Base-by-base conservation (phyloP, 176 grass and related monocot species). In the Lolium rigidum region DNA sequence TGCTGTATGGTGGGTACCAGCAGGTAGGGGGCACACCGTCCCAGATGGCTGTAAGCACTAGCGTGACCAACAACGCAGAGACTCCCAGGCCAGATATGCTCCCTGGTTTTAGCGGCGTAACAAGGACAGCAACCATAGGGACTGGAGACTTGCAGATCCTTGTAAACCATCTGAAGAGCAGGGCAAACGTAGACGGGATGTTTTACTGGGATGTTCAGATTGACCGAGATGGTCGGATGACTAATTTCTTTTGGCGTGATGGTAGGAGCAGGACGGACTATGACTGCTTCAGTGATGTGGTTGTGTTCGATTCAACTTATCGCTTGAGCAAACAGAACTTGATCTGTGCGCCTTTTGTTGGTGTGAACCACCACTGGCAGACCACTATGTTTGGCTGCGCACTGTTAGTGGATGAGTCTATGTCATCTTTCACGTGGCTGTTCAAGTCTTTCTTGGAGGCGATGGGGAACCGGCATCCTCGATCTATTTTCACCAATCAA, bases 351-450 rank as follows among this genome's bases (percentile, higher is more conserved):
- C 85, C 94, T 80, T 97, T 97, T 87, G 84, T 92, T 66, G 94
- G 94, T 7, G 77, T 97, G 60, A 97, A 97, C 77, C 92, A 97
- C 77, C 94, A 97, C 61, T 94, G 94, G 92, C 92, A 94, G 86
- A 90, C 75, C 50, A 90, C 87, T 57, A 90, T 97, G 89, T 92
- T 89, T 90, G 92, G 94, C 6, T 97, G 94, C 31, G 94, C 85
- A 0, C 60, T 97, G 12, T 79, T 96, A 80, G 56, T 82, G 50
- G 94, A 96, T 44, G 94, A 96, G 48, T 93, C 91, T 0, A 57
- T 84, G 13, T 70, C 90, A 67, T 75, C 92, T 54, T 97, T 90
- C 75, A 64, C 77, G 4, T 97, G 94, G 94, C 14, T 97, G 47
- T 92, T 94, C 77, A 87, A 88, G 46, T 90, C 92, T 16, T 97